Evolutionary conservation across 2,329 filamentous ascomycete genomes (phyloP).

Genomic region (Emmonsia crescens): DNA sequence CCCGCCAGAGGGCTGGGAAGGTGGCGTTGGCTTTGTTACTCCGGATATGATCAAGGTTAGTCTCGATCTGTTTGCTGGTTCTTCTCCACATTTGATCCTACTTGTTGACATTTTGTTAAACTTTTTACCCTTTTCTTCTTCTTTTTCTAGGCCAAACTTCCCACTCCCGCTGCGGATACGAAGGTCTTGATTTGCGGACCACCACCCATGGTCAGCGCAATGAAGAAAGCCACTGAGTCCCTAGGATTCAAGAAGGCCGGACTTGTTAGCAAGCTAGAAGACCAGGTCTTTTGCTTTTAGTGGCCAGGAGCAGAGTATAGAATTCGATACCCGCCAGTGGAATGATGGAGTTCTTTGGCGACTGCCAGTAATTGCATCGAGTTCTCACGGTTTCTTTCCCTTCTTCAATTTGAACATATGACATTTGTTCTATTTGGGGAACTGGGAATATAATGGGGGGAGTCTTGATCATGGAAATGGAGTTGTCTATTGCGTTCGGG

Average conservation of each 20-base stretch:
- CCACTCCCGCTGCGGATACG: conserved; percentile 71
- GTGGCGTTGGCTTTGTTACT: conserved; percentile 90
- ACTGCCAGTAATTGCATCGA: not conserved
- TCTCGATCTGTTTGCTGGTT: conserved; percentile 11
- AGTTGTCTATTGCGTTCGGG: not conserved
- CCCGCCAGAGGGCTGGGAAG: conserved; percentile 81
- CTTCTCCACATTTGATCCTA: not conserved
- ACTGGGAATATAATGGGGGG: not conserved
- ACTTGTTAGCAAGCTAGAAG: conserved; percentile 93
- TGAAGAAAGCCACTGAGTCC: conserved; percentile 90
- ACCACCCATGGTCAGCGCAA: conserved; percentile 88
- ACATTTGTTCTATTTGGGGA: not conserved
- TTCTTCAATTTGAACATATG: not conserved
- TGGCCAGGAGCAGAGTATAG: not conserved
- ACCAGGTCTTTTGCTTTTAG: conserved; percentile 96
- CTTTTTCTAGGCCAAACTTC: conserved; percentile 43
- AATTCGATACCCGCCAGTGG: not conserved
- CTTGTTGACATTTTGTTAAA: conserved; percentile 16
- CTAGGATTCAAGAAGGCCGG: conserved; percentile 86
- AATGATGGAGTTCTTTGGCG: not conserved
- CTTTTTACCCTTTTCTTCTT: not conserved
- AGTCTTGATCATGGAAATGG: not conserved
- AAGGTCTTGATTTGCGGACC: conserved; percentile 93
- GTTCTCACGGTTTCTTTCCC: not conserved
- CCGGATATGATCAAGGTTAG: conserved; percentile 84